Evolutionary conservation across 2,329 filamentous ascomycete species (phyloP).

Genomic region (Aspergillus glaucus): DNA sequence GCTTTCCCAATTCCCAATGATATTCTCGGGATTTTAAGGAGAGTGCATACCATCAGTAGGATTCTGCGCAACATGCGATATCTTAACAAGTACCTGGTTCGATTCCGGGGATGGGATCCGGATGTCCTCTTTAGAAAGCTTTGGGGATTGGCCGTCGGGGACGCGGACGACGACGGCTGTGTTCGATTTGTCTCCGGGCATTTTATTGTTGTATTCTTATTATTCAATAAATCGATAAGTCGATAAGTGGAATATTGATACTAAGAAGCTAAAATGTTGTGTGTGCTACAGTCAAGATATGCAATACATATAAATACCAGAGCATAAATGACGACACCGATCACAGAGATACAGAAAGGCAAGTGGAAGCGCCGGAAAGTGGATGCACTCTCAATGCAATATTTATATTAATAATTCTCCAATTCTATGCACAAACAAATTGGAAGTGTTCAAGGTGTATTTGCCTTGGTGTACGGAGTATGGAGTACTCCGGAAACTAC

Average conservation of each 20-base stretch:
- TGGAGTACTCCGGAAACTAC: too few relatives aligned
- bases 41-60: conserved; percentile 15
- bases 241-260: neutral
- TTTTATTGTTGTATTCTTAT: neutral
- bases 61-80: conserved; percentile 19
- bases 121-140: conserved; percentile 8
- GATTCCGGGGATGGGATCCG: conserved; percentile 4
- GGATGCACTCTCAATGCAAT: neutral
- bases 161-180: conserved; percentile 11
- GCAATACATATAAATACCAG: neutral
- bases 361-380: neutral
- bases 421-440: too few relatives aligned
- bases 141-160: conserved; percentile 1
- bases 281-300: neutral
- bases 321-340: neutral
- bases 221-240: too few relatives aligned
- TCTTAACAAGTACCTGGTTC: conserved; percentile 17
- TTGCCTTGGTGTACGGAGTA: too few relatives aligned
- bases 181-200: neutral
- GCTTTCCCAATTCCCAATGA: neutral
- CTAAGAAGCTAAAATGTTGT: neutral
- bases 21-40: neutral
- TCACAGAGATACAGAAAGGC: neutral
- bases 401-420: too few relatives aligned
- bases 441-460: too few relatives aligned